Percentiles rank a stretch among this genome's conserved stretches.
These are phyloP conservation scores for Lasiodiplodia sp. DNA, from an alignment of 2,329 filamentous ascomycete genomes.

Conservation along the genomic window DNA sequence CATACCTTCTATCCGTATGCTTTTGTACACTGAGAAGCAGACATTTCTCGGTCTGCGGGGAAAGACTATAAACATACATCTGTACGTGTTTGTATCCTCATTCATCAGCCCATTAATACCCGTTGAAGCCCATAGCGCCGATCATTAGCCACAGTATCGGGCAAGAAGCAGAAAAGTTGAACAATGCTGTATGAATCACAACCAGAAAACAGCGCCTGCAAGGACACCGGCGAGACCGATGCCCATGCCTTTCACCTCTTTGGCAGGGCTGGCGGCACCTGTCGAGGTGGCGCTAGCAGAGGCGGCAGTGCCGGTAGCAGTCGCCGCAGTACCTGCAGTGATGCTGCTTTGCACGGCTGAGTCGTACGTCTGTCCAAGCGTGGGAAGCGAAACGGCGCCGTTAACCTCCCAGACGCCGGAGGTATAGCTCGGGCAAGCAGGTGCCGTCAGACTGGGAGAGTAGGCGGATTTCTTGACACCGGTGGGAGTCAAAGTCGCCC, in stretches of 20 bases:
- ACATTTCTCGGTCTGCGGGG: not conserved
- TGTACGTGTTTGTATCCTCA: not conserved
- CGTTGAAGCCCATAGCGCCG: constrained; percentile 6
- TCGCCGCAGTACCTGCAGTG: constrained; percentile 29
- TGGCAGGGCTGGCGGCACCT: constrained; percentile 35
- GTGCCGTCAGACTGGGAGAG: constrained; percentile 66
- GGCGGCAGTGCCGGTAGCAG: constrained; percentile 20
- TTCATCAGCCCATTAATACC: constrained; percentile 10
- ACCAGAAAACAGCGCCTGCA: constrained; percentile 39
- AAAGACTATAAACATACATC: constrained; percentile 5
- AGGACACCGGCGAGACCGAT: constrained; percentile 36
- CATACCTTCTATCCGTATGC: constrained; percentile 1
- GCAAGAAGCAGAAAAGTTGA: constrained; percentile 59
- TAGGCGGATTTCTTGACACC: constrained; percentile 74
- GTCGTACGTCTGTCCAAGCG: constrained; percentile 62
- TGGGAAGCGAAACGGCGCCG: constrained; percentile 73
- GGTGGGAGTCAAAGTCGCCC: constrained; percentile 74
- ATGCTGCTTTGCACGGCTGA: constrained; percentile 33
- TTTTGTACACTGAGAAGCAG: not conserved
- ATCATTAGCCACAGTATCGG: constrained; percentile 47
- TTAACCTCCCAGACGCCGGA: constrained; percentile 75
- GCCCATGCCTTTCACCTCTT: constrained; percentile 37
- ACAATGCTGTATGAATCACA: constrained; percentile 48
- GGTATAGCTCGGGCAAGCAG: constrained; percentile 75
- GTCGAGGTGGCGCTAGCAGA: constrained; percentile 31